Conservation (phyloP, 2,329 filamentous ascomycete genomes). For the Lecanicillium sp. region DNA sequence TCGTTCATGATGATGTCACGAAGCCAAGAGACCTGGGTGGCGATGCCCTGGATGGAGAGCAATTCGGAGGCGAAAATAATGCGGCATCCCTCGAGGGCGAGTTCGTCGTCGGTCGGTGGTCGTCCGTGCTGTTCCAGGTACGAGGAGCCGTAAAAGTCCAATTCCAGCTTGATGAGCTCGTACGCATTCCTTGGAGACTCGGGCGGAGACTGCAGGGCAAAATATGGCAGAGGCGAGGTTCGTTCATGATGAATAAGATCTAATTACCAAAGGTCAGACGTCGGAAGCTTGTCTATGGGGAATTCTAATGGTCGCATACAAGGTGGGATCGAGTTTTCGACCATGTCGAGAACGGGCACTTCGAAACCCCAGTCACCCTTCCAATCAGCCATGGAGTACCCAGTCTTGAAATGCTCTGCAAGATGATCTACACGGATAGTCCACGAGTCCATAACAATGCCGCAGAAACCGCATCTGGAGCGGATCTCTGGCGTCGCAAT, state of each 20-base stretch:
- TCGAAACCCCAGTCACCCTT: conserved; percentile 67
- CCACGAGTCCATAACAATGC: conserved; percentile 57
- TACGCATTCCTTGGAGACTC: conserved; percentile 52
- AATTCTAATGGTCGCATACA: conserved; percentile 44
- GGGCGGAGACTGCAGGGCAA: conserved; percentile 38
- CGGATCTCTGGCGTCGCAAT: conserved; percentile 54
- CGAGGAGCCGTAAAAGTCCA: conserved; percentile 46
- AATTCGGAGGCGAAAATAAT: conserved; percentile 52
- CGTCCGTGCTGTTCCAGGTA: conserved; percentile 35
- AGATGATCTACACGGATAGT: conserved; percentile 54
- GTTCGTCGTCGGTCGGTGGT: conserved; percentile 43
- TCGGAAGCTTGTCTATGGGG: conserved; percentile 31
- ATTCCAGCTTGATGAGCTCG: conserved; percentile 53
- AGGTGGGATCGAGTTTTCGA: conserved; percentile 61
- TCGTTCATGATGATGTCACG: conserved; percentile 52
- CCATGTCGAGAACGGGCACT: conserved; percentile 52
- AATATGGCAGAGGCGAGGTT: conserved; percentile 49
- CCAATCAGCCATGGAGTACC: conserved; percentile 62
- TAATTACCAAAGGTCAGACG: conserved; percentile 40
- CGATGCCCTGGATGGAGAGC: conserved; percentile 33
- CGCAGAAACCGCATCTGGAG: conserved; percentile 61
- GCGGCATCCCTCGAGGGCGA: conserved; percentile 53
- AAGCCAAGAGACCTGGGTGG: conserved; percentile 45
- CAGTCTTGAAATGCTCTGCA: conserved; percentile 62
- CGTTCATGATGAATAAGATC: conserved; percentile 60